Conservation (phyloP, 495 filamentous ascomycete species). For the Chaetomium tenue region DNA sequence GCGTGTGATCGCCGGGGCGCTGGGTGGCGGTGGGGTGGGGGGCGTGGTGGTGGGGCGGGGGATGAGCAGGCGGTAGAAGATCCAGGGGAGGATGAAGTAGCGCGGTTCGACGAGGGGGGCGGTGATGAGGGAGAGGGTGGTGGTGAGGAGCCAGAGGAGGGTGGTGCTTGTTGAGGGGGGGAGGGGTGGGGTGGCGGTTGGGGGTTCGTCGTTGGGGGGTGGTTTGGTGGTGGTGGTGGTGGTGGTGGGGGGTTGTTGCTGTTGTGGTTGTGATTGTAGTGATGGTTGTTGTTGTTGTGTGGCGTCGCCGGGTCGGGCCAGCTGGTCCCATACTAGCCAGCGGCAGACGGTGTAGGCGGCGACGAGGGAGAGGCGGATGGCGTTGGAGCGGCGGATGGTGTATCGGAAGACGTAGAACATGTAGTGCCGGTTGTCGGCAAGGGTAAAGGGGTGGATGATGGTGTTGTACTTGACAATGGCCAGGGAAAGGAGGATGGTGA, state of each 20-base stretch:
- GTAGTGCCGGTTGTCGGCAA: constrained; percentile 96
- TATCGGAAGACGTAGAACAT: constrained; percentile 94
- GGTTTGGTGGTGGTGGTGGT: background rate
- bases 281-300: background rate
- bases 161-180: constrained; percentile 41
- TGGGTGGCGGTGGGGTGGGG: too few relatives aligned
- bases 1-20: too few relatives aligned
- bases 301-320: constrained; percentile 25
- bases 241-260: background rate
- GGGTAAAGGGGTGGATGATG: constrained; percentile 89
- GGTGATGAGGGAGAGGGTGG: constrained; percentile 72
- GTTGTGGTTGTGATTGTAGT: background rate
- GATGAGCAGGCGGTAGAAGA: constrained; percentile 85
- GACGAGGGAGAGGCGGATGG: constrained; percentile 65
- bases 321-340: constrained; percentile 59
- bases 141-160: constrained; percentile 68
- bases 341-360: constrained; percentile 54
- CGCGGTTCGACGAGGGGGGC: constrained; percentile 91
- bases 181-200: constrained; percentile 1
- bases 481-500: constrained; percentile 33
- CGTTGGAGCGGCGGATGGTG: constrained; percentile 62
- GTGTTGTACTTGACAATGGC: constrained; percentile 76
- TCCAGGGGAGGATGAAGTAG: constrained; percentile 94
- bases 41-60: background rate
- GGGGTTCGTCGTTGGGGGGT: background rate